Evolutionary conservation across 805 yeast species (phyloP).

Genomic region (Kluyveromyces dobzhanskii): DNA sequence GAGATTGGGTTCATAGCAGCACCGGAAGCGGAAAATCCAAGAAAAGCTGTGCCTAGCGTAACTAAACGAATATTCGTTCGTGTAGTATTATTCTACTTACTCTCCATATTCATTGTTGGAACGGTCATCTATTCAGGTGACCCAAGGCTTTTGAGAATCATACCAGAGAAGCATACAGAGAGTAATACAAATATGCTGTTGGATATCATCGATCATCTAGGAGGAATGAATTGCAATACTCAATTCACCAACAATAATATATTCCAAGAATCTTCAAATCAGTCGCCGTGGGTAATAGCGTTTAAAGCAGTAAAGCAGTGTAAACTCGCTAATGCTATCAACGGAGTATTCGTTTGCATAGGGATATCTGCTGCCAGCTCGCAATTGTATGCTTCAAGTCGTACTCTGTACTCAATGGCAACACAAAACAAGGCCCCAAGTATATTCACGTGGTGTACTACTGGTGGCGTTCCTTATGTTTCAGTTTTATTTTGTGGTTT

Average conservation of each 20-base stretch:
- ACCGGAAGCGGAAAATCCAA: constrained; percentile 69
- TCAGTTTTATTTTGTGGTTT: constrained; percentile 55
- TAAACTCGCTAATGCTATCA: constrained; percentile 37
- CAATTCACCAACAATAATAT: neutral
- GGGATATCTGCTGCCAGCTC: constrained; percentile 48
- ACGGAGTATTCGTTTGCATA: constrained; percentile 44
- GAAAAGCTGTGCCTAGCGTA: constrained; percentile 65
- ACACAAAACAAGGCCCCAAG: constrained; percentile 51
- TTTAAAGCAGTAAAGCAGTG: constrained; percentile 46
- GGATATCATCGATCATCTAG: constrained; percentile 6
- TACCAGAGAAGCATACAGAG: constrained; percentile 13
- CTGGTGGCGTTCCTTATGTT: constrained; percentile 61
- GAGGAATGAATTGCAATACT: constrained; percentile 8
- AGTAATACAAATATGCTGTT: constrained; percentile 2
- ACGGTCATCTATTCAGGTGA: constrained; percentile 68
- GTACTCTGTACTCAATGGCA: constrained; percentile 48
- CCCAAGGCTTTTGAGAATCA: constrained; percentile 55
- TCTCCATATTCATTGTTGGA: constrained; percentile 60
- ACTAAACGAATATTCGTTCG: constrained; percentile 66
- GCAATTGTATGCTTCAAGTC: constrained; percentile 46
- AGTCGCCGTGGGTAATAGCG: constrained; percentile 54
- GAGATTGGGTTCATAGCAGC: constrained; percentile 76
- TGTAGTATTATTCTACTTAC: constrained; percentile 52
- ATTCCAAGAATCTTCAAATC: constrained; percentile 34
- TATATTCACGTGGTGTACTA: constrained; percentile 48